These are phyloP conservation scores for Ceratobasidium papillatum DNA, from an alignment of 1,284 basidiomycete species.

Conservation along the genomic window DNA sequence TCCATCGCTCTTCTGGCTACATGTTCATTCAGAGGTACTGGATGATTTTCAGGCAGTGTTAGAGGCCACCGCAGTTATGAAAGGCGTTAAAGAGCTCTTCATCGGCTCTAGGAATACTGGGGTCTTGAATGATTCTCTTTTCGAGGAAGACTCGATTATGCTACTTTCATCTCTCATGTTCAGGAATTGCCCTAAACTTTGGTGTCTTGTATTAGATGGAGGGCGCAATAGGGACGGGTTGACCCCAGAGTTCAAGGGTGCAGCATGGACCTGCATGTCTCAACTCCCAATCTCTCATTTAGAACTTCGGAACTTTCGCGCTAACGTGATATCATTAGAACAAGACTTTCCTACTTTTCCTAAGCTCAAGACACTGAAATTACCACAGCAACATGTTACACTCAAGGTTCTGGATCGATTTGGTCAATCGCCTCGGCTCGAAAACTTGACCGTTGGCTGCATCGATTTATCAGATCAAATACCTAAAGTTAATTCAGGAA, in stretches of 20 bases:
- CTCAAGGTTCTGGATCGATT: neutral
- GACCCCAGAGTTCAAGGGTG: neutral
- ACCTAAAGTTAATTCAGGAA: neutral
- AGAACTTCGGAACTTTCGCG: neutral
- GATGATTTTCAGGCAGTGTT: neutral
- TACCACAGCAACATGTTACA: neutral
- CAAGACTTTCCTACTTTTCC: neutral
- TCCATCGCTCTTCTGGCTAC: neutral
- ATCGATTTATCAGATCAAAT: neutral
- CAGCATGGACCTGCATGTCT: too few species aligned
- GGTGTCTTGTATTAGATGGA: neutral
- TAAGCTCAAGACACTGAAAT: neutral
- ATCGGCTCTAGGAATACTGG: too few species aligned
- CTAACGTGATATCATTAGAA: neutral
- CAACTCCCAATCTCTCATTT: neutral
- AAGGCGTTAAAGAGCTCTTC: too few species aligned
- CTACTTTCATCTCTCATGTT: too few species aligned
- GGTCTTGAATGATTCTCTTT: too few species aligned
- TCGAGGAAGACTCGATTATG: too few species aligned
- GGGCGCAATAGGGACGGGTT: neutral
- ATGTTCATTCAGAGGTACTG: neutral
- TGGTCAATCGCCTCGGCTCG: neutral
- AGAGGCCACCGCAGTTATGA: too few species aligned
- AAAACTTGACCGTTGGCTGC: neutral
- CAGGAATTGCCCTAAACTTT: neutral